Conservation (phyloP, 1,139 yeast species). For the Taiozyma sp. region DNA sequence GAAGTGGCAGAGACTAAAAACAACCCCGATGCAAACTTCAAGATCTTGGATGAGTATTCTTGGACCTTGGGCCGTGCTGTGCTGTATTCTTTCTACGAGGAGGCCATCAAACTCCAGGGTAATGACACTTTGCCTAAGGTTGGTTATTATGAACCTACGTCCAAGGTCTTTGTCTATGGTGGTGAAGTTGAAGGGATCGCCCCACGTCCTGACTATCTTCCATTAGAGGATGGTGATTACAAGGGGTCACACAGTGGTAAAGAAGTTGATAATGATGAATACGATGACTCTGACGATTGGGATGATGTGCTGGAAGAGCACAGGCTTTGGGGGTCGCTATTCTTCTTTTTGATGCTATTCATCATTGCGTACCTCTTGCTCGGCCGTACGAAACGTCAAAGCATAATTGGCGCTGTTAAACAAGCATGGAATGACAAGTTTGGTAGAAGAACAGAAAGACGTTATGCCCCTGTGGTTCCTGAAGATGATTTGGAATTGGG, state of each 20-base stretch:
- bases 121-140: slow-evolving; percentile 18
- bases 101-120: slow-evolving; percentile 16
- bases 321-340: slow-evolving; percentile 51
- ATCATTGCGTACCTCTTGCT: slow-evolving; percentile 44
- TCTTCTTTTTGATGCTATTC: slow-evolving; percentile 39
- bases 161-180: slow-evolving; percentile 46
- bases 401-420: slow-evolving; percentile 16
- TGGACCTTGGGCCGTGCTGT: slow-evolving; percentile 87
- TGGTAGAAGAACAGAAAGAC: neutral
- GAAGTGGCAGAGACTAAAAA: slow-evolving; percentile 14
- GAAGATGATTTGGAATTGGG: slow-evolving; percentile 6
- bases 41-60: slow-evolving; percentile 64
- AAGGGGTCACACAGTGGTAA: slow-evolving; percentile 23
- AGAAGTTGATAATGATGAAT: slow-evolving; percentile 24
- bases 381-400: slow-evolving; percentile 35
- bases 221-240: slow-evolving; percentile 23
- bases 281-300: slow-evolving; percentile 27
- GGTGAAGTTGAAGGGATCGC: slow-evolving; percentile 44
- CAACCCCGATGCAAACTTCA: slow-evolving; percentile 43
- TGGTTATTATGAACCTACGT: slow-evolving; percentile 50
- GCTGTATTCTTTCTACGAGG: slow-evolving; percentile 44
- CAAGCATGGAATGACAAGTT: slow-evolving; percentile 8
- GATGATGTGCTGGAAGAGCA: slow-evolving; percentile 39
- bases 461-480: slow-evolving; percentile 2
- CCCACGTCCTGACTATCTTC: slow-evolving; percentile 40